Evolutionary conservation across 2,329 filamentous ascomycete species (phyloP).

Genomic region (Exophiala alcalophila): DNA sequence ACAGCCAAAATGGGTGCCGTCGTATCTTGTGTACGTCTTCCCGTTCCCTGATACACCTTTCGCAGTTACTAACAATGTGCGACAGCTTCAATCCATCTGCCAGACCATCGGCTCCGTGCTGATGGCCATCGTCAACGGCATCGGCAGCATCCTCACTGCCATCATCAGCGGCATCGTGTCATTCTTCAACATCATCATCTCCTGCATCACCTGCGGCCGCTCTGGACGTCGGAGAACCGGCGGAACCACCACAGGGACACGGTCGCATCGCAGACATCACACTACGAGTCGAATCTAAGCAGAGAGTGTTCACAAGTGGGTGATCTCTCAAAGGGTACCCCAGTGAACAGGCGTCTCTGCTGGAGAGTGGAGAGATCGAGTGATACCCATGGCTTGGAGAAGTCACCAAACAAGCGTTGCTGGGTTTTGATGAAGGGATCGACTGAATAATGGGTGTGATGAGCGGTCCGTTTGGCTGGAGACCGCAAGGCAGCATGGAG

Average conservation of each 20-base stretch:
- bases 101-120: conserved; percentile 63
- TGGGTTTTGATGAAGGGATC: too few relatives aligned
- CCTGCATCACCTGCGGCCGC: conserved; percentile 55
- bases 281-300: conserved; percentile 26
- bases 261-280: conserved; percentile 18
- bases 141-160: conserved; percentile 59
- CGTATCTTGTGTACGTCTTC: conserved; percentile 72
- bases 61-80: conserved; percentile 4
- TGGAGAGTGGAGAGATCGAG: too few relatives aligned
- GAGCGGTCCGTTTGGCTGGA: too few relatives aligned
- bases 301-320: neutral
- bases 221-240: conserved; percentile 36
- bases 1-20: conserved; percentile 71
- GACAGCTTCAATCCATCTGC: conserved; percentile 58
- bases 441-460: too few relatives aligned
- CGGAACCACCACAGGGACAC: conserved; percentile 26
- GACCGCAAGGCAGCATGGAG: too few relatives aligned
- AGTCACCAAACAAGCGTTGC: neutral
- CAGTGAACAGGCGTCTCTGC: too few relatives aligned
- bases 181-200: conserved; percentile 64
- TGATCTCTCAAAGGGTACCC: too few relatives aligned
- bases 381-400: too few relatives aligned
- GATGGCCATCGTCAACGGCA: conserved; percentile 66
- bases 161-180: conserved; percentile 66
- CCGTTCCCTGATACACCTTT: neutral